Percentiles rank a stretch among this genome's conserved stretches.
phyloP scores from a whole-genome alignment of 2,329 filamentous ascomycete genomes.

The Verticillium nubilum region DNA sequence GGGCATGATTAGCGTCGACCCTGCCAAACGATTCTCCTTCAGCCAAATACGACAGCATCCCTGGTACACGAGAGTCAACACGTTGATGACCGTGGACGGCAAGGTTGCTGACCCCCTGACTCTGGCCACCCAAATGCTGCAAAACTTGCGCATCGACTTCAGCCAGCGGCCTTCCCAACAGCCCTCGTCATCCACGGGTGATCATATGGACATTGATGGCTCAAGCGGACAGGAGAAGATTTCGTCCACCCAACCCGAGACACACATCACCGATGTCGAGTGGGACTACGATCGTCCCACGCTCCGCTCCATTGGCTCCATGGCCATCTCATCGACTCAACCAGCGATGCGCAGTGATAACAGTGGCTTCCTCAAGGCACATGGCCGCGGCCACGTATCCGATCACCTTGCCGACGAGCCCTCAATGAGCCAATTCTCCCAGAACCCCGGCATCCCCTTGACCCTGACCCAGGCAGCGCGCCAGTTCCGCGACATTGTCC shows the following conservation, averaged over 20 bases:
- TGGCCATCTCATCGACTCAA: slow-evolving; percentile 43
- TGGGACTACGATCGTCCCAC: slow-evolving; percentile 85
- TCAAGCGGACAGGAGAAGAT: slow-evolving; percentile 31
- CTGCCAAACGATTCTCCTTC: slow-evolving; percentile 73
- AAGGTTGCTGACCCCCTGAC: slow-evolving; percentile 71
- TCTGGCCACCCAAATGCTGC: slow-evolving; percentile 92
- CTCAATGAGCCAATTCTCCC: slow-evolving; percentile 78
- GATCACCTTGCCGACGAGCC: slow-evolving; percentile 79
- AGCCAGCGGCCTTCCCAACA: slow-evolving; percentile 54
- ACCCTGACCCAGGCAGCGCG: slow-evolving; percentile 85
- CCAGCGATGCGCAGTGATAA: slow-evolving; percentile 32
- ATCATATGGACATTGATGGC: slow-evolving; percentile 68
- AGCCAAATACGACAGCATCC: slow-evolving; percentile 83
- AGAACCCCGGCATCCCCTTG: slow-evolving; percentile 70
- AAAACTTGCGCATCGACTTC: slow-evolving; percentile 85
- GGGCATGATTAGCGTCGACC: slow-evolving; percentile 86
- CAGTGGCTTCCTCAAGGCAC: slow-evolving; percentile 21
- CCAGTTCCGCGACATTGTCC: slow-evolving; percentile 86
- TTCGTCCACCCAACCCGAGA: slow-evolving; percentile 75
- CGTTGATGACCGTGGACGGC: slow-evolving; percentile 68
- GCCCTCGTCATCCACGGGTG: slow-evolving; percentile 20
- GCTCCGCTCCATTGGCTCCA: slow-evolving; percentile 44
- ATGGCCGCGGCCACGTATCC: slow-evolving; percentile 29
- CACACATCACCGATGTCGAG: slow-evolving; percentile 64
- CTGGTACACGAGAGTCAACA: slow-evolving; percentile 86